Base-by-base conservation (phyloP, 108 stramenopile genomes). In the Skeletonema tropicum region DNA sequence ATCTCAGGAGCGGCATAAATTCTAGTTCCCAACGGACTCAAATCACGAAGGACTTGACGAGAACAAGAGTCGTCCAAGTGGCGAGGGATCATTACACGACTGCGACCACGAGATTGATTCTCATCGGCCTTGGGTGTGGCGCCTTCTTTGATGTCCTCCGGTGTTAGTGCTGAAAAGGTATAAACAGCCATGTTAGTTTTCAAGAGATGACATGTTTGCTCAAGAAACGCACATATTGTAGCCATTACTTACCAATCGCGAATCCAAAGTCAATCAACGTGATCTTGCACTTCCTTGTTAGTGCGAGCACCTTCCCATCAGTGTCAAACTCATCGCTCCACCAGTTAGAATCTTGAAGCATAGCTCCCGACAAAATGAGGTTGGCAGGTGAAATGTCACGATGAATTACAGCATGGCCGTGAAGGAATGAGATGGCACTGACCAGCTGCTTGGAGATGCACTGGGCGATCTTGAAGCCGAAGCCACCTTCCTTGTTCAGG, bases 181-280 rank as follows among this genome's bases (percentile, higher is more conserved):
- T 2, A 12, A 12, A 11, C 38, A 12, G 0, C 11, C 11, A 0
- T 39, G 11, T 39, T 39, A 39, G 38, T 39, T 0, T 39, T 35
- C 35, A 35, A 35, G 35, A 35, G 1, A 8, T 6, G 8, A 6
- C 35, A 29, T 29, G 1, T 29, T 29, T 29, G 26, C 26, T 29
- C 26, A 29, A 29, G 26, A 29, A 29, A 29, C 26, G 26, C 26
- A 29, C 26, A 29, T 29, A 29, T 1, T 29, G 26, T 29, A 41
- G 11, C 39, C 12, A 41, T 41, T 12, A 45, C 42, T 45, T n/a
- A 45, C 42, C 42, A 45, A 45, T 45, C 2, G 94, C 91, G 76
- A 95, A 95, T 8, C 94, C 94, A 74, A 95, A 95, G 65, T 95
- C 94, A 0, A 95, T 80, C 49, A 95, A 52, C 73, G 89, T 91